These are phyloP conservation scores for Citrus hindsii DNA, from an alignment of 345 rosid genomes.

Conservation along the genomic window DNA sequence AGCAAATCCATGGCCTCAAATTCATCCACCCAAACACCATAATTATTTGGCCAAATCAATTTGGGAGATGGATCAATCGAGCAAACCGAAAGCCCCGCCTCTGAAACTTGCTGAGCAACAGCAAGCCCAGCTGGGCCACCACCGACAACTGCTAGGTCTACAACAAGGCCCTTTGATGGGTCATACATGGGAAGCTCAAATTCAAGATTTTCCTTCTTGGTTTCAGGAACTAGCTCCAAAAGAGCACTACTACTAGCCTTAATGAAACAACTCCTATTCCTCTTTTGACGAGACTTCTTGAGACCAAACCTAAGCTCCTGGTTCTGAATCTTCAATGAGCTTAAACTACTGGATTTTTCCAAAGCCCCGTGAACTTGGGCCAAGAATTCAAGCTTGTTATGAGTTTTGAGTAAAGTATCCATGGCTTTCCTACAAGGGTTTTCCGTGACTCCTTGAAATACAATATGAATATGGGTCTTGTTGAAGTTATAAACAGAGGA, in stretches of 20 bases:
- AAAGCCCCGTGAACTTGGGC: constrained; percentile 56
- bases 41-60: constrained; percentile 97
- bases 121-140: constrained; percentile 99
- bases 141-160: constrained; percentile 93
- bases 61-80: constrained; percentile 85
- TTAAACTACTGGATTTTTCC: constrained; percentile 39
- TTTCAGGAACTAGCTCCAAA: constrained; percentile 86
- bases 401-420: constrained; percentile 81
- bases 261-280: constrained; percentile 26
- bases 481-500: neutral
- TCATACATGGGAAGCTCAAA: constrained; percentile 84
- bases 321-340: constrained; percentile 35
- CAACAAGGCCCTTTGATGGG: constrained; percentile 49
- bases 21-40: constrained; percentile 99
- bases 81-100: constrained; percentile 90
- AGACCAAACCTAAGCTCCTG: constrained; percentile 43
- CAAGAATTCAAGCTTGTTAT: constrained; percentile 61
- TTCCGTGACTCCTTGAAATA: neutral
- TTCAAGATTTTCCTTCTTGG: constrained; percentile 82
- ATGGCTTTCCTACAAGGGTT: constrained; percentile 25
- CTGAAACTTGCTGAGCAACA: constrained; percentile 91
- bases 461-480: neutral
- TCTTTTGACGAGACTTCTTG: constrained; percentile 35
- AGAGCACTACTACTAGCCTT: constrained; percentile 58
- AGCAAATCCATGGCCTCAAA: constrained; percentile 96